Conservation (phyloP, 176 grass and related monocot genomes). For the Cymbopogon citratus region DNA sequence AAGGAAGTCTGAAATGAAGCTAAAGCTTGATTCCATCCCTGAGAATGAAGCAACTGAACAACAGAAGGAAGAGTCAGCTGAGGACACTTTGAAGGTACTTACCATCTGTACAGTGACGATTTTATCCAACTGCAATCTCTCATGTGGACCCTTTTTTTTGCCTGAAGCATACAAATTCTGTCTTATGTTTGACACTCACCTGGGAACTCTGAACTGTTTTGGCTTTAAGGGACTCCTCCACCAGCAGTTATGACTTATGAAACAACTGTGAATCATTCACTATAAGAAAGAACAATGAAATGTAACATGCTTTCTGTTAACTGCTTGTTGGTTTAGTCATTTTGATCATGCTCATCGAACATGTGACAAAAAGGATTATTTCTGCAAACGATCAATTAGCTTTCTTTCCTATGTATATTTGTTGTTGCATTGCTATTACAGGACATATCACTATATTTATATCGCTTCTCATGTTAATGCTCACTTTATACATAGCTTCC, state of each 20-base stretch:
- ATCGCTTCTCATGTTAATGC: not conserved
- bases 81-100: constrained; percentile 56
- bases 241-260: not conserved
- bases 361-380: not conserved
- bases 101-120: not conserved
- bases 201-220: not conserved
- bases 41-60: constrained; percentile 69
- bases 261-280: not conserved
- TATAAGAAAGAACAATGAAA: not conserved
- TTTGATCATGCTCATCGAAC: not conserved
- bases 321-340: not conserved
- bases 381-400: not conserved
- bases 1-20: constrained; percentile 68
- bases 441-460: not conserved
- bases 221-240: not conserved
- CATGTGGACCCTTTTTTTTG: constrained; percentile 13
- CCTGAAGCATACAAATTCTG: not conserved
- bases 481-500: not conserved
- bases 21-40: constrained; percentile 66
- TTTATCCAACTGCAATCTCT: not conserved
- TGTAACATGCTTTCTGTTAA: not conserved
- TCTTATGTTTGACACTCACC: not conserved
- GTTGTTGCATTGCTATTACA: not conserved
- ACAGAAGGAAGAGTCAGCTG: constrained; percentile 46
- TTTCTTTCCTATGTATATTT: not conserved